Evolutionary conservation across 2,329 filamentous ascomycete genomes (phyloP).

Genomic region (Phoma sp.): DNA sequence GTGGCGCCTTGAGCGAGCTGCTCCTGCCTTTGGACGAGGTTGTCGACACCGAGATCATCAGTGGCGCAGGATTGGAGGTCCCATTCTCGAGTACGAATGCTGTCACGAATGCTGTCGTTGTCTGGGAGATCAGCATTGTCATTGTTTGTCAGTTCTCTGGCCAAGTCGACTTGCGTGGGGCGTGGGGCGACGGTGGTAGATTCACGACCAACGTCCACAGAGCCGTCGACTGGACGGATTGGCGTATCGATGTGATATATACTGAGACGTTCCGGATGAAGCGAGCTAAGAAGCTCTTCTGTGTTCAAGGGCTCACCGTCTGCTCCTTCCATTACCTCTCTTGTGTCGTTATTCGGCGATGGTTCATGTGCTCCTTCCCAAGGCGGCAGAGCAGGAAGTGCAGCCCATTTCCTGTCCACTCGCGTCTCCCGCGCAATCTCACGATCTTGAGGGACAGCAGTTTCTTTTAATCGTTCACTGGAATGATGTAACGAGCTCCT

Average conservation of each 20-base stretch:
- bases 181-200: neutral
- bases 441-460: rapidly evolving
- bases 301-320: neutral
- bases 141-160: too few species aligned
- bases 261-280: constrained; percentile 6
- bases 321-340: neutral
- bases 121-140: neutral
- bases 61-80: constrained; percentile 2
- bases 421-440: neutral
- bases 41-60: neutral
- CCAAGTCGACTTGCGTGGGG: neutral
- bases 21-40: neutral
- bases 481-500: neutral
- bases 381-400: neutral
- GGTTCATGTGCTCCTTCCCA: neutral
- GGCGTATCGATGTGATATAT: neutral
- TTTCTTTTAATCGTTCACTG: neutral
- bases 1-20: neutral
- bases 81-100: neutral
- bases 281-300: neutral
- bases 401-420: constrained; percentile 1
- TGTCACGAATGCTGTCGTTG: neutral
- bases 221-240: neutral
- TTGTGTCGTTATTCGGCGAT: neutral
- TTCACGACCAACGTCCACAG: neutral